Base-by-base conservation (phyloP, 495 filamentous ascomycete genomes). In the Xylaria palmicola region DNA sequence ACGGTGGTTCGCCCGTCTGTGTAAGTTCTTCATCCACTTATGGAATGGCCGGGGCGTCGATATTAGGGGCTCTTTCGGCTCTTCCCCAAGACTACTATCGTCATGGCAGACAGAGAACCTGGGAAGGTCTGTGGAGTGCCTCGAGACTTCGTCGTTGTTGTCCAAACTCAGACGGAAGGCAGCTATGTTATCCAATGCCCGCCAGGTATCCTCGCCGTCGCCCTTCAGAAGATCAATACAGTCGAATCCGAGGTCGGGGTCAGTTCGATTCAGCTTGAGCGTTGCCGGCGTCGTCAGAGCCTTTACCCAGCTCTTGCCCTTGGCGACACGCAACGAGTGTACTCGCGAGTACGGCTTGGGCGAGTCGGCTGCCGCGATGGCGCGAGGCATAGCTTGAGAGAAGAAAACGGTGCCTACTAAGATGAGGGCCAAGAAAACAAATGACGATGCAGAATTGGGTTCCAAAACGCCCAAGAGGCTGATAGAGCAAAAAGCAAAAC, bases 1-100 rank as follows among this genome's bases (percentile, higher is more conserved):
- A n/a, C 73, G 69, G 49, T 74, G 75, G 41, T 78, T 72, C 58
- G 77, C 77, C 66, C 79, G 76, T 55, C 73, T 77, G 41, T 84
- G 81, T 36, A 86, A 69, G n/a, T 75, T 81, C 61, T 65, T 82
- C 69, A 86, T 77, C 84, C 84, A 86, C 69, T 77, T 82, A 29
- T 81, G 76, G 64, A 86, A 86, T 27, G 81, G 82, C 15, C 65
- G 72, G 40, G 62, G 58, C 24, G 53, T 51, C 32, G 68, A 56
- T 6, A n/a, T n/a, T 6, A 63, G 27, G 20, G 51, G 45, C 10
- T 58, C 30, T 45, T 59, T 62, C 27, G 36, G 51, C 17, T 67
- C 53, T 26, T 54, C 62, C 39, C 20, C 29, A 19, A 10, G 39
- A 40, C 20, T 6, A 7, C 34, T 41, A 30, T 74, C 56, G 47